Base-by-base conservation (phyloP, 2,329 filamentous ascomycete species). In the Fusarium sp. region DNA sequence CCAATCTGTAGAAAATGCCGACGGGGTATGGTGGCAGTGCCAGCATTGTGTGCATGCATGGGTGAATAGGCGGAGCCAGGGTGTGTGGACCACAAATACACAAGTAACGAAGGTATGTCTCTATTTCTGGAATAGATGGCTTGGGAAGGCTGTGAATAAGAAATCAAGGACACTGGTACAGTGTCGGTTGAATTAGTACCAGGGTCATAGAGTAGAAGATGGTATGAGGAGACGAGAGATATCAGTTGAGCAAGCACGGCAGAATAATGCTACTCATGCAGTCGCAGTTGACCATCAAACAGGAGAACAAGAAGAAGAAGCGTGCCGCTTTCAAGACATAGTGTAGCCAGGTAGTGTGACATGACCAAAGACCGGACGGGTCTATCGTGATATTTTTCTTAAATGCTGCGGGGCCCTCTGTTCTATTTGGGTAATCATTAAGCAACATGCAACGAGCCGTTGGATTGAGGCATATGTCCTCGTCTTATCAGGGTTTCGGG, bases 1-100 rank as follows among this genome's bases (percentile, higher is more conserved):
- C 34, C 42, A 40, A 47, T 46, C 50, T 46, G 52, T 58, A 67
- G 42, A 58, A 62, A 62, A 51, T 63, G 67, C 38, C 55, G 62
- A 70, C 42, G 62, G 53, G 53, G 62, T 58, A 70, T 55, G 51
- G 67, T 69, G 66, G 66, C 66, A 69, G 66, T 70, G 67, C 62
- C 57, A 54, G 66, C 45, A 49, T 62, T 55, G 52, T 67, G 67
- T 64, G 47, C 47, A 51, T 64, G 47, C 47, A 51, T 51, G 47
- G 47, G 67, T 70, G 54, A 52, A 51, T 57, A 67, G 36, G 60
- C 65, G 65, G 65, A 68, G 58, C 64, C 62, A 46, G 59, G 52
- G 64, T 55, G 66, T 63, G 66, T 70, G 62, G 67, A 59, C 57
- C 67, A 57, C 33, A 54, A 40, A 30, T 33, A 53, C 36, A 51